Conservation (phyloP, 352 stramenopile genomes). For the Pythium rishiriense region DNA sequence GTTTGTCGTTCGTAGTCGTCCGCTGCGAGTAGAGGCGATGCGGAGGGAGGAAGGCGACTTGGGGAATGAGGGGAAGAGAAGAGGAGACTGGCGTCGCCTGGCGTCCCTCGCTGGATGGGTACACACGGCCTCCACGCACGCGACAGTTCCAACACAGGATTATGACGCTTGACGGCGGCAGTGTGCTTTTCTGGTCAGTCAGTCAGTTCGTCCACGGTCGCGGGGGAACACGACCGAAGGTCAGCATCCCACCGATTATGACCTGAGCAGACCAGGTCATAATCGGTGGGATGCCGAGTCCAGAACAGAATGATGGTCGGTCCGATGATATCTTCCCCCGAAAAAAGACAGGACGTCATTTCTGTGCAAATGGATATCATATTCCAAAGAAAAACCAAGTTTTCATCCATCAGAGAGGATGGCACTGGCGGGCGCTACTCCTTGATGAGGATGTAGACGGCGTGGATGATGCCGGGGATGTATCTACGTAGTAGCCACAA, state of each 20-base stretch:
- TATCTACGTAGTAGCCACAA: constrained; percentile 33
- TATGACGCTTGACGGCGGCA: neutral
- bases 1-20: no score
- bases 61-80: neutral
- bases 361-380: no score
- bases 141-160: neutral
- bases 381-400: no score
- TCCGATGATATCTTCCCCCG: neutral
- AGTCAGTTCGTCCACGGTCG: neutral
- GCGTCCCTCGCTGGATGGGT: neutral
- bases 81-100: no score
- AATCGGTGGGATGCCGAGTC: neutral
- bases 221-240: constrained; percentile 4
- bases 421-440: no score
- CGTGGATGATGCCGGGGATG: constrained; percentile 75
- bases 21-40: neutral
- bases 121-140: neutral
- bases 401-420: no score
- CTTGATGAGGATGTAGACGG: constrained; percentile 73
- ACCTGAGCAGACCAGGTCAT: constrained; percentile 6
- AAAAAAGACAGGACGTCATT: neutral
- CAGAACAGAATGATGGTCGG: constrained; percentile 2
- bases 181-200: neutral
- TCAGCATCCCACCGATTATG: neutral
- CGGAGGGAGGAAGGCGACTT: neutral